Percentiles rank a stretch among this genome's conserved stretches.
Evolutionary conservation across 306 rosid species (phyloP).

Genomic region (Trifolium fragiferum): DNA sequence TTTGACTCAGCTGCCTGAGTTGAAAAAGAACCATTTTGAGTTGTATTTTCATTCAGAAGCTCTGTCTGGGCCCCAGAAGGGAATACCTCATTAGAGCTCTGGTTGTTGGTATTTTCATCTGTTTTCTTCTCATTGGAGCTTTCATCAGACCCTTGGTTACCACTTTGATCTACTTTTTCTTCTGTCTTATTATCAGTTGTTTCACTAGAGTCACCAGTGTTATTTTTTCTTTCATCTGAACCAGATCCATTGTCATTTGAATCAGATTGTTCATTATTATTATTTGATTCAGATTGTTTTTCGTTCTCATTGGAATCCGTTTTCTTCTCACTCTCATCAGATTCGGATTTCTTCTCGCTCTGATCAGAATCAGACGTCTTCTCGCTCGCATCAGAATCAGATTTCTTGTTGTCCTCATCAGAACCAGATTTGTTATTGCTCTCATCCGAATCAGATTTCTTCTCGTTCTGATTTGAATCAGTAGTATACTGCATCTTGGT

Average conservation of each 20-base stretch:
- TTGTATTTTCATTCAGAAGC: conserved; percentile 72
- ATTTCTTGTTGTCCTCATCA: conserved; percentile 33
- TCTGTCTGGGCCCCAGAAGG: conserved; percentile 87
- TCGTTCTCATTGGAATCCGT: conserved; percentile 41
- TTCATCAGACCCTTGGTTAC: conserved; percentile 49
- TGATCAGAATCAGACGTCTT: conserved; percentile 47
- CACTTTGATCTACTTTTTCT: conserved; percentile 63
- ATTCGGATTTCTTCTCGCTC: conserved; percentile 39
- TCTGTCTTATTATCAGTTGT: conserved; percentile 45
- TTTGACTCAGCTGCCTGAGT: conserved; percentile 89
- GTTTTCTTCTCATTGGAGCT: conserved; percentile 59
- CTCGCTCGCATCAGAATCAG: conserved; percentile 13
- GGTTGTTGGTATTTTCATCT: conserved; percentile 52
- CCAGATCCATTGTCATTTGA: conserved; percentile 47
- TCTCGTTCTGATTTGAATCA: conserved; percentile 37
- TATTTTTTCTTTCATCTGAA: conserved; percentile 52
- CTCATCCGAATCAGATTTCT: conserved; percentile 38
- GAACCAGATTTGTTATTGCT: conserved; percentile 40
- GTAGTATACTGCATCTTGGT: conserved; percentile 49
- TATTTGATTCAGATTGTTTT: conserved; percentile 45
- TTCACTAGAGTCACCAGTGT: conserved; percentile 47
- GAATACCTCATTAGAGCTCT: conserved; percentile 57
- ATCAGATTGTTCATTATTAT: conserved; percentile 47
- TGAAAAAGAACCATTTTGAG: conserved; percentile 66
- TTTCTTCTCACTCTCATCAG: conserved; percentile 43